Evolutionary conservation across 163 green algal genomes (phyloP).

Genomic region (Coccomyxa subellipsoidea): DNA sequence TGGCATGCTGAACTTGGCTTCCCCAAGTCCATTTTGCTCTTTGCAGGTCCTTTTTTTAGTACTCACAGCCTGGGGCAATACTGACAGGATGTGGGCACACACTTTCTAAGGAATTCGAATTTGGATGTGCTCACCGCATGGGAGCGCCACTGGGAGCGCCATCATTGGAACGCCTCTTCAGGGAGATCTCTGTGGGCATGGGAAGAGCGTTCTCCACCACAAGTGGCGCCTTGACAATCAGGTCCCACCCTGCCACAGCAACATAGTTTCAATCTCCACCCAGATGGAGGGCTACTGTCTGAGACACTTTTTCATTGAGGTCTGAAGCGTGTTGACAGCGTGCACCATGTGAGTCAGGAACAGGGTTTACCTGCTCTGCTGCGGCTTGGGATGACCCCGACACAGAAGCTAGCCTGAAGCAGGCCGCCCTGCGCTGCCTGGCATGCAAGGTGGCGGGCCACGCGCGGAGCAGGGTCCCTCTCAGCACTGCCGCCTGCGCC

Average conservation of each 20-base stretch:
- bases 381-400: not conserved
- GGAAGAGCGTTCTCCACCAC: slow-evolving; percentile 58
- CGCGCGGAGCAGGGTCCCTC: not conserved
- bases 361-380: not conserved
- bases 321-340: no score
- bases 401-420: slow-evolving; percentile 4
- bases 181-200: slow-evolving; percentile 34
- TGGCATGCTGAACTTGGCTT: no score
- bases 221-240: slow-evolving; percentile 48
- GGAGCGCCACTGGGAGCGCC: not conserved
- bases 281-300: no score
- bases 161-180: not conserved
- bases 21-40: no score
- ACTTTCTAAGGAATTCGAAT: no score
- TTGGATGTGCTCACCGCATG: not conserved
- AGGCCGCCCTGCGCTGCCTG: not conserved
- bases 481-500: not conserved
- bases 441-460: slow-evolving; percentile 15
- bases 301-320: no score
- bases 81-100: no score
- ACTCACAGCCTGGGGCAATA: no score
- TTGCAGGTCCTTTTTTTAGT: no score
- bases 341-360: not conserved
- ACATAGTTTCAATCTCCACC: not conserved
- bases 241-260: slow-evolving; percentile 26